A percentile compares a stretch with the other conserved stretches of the same genome.
Conservation (phyloP, 2,329 filamentous ascomycete genomes). For the Diaporthe amygdali region DNA sequence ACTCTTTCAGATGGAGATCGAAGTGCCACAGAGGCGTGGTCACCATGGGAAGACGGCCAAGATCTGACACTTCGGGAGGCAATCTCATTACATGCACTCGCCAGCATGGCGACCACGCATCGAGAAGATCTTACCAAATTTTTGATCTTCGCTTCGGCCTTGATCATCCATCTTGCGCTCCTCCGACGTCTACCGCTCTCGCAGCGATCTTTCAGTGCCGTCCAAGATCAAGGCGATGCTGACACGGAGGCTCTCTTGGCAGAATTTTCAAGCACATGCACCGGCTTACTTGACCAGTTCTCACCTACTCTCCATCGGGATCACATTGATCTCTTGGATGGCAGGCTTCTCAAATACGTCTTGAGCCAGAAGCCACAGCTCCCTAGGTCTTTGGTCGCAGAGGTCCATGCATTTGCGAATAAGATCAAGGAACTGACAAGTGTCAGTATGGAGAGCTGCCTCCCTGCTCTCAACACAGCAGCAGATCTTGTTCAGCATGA, state of each 20-base stretch:
- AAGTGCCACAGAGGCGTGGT: conserved; percentile 24
- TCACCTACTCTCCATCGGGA: conserved; percentile 27
- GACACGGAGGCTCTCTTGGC: conserved; percentile 6
- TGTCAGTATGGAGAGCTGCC: neutral
- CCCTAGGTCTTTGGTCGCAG: conserved; percentile 6
- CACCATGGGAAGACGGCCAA: conserved; percentile 25
- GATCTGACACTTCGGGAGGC: conserved; percentile 25
- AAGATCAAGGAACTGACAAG: conserved; percentile 23
- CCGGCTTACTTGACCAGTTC: conserved; percentile 21
- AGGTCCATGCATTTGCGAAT: conserved; percentile 8
- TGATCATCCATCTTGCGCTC: conserved; percentile 33
- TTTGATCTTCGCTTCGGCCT: conserved; percentile 24
- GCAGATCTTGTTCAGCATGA: neutral
- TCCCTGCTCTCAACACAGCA: neutral
- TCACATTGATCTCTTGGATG: conserved; percentile 32
- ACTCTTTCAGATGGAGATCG: neutral
- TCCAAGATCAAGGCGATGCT: neutral
- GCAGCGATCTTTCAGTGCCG: conserved; percentile 28
- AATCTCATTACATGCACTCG: conserved; percentile 27
- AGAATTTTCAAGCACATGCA: conserved; percentile 8
- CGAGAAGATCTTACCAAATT: conserved; percentile 18
- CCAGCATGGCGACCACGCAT: conserved; percentile 23
- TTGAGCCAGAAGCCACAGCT: conserved; percentile 8
- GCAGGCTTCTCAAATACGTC: conserved; percentile 25
- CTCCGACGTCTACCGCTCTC: conserved; percentile 32